Evolutionary conservation across 495 filamentous ascomycete genomes (phyloP).

Genomic region (Cetradonia linearis): DNA sequence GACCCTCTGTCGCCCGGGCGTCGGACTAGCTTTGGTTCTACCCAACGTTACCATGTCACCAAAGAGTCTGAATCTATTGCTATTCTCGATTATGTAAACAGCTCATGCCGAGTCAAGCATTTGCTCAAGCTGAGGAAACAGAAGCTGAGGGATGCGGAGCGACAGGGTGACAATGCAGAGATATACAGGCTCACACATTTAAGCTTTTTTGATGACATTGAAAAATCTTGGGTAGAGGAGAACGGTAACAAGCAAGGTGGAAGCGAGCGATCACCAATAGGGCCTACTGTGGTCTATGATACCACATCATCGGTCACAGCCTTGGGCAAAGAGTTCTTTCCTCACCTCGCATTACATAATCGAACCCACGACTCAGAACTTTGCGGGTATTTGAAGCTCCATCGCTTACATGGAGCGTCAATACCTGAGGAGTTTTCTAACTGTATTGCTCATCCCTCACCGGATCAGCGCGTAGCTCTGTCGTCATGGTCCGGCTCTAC

Average conservation of each 20-base stretch:
- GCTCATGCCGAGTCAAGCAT: not conserved
- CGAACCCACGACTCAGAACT: not conserved
- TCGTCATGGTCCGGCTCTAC: not conserved
- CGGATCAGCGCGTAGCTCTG: not conserved
- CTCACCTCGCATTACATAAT: not conserved
- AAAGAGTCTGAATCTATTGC: not conserved
- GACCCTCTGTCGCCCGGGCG: not conserved
- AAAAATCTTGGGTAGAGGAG: not conserved
- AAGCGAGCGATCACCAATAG: too few species aligned
- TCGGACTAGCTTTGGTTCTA: constrained; percentile 4
- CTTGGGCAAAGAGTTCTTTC: not conserved
- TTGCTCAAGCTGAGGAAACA: not conserved
- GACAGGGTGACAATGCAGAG: not conserved
- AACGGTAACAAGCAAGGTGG: not conserved
- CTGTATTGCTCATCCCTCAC: not conserved
- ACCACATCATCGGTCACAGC: not conserved
- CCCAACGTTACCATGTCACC: not conserved
- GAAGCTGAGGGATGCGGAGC: constrained; percentile 1
- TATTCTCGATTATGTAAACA: not conserved
- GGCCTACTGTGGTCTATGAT: not conserved
- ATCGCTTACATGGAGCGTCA: not conserved
- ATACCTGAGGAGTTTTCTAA: not conserved
- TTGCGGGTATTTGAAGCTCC: constrained; percentile 4
- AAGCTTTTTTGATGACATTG: constrained; percentile 9
- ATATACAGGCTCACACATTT: not conserved